phyloP scores from a whole-genome alignment of 352 stramenopile species.

The Albugo laibachii region DNA sequence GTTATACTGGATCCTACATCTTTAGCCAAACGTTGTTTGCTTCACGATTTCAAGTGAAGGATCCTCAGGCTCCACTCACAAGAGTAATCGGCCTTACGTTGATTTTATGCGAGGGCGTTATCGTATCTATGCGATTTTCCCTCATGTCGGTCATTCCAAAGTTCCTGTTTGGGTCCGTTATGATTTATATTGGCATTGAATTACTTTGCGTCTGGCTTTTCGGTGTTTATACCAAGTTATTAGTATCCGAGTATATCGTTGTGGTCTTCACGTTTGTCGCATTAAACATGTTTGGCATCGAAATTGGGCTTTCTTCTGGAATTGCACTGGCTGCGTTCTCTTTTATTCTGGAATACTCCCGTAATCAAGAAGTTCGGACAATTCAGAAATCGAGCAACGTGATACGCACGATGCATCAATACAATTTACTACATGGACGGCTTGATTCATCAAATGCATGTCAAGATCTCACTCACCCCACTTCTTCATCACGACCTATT shows the following conservation, averaged over 20 bases:
- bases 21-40: slow-evolving; percentile 89
- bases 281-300: slow-evolving; percentile 80
- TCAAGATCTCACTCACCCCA: background rate
- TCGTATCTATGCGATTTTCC: slow-evolving; percentile 68
- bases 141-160: slow-evolving; percentile 86
- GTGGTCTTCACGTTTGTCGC: slow-evolving; percentile 81
- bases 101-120: slow-evolving; percentile 24
- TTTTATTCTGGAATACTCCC: slow-evolving; percentile 66
- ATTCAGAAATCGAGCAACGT: slow-evolving; percentile 44
- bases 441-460: background rate
- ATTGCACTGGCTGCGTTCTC: slow-evolving; percentile 41
- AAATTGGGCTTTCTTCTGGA: slow-evolving; percentile 51
- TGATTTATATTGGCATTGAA: slow-evolving; percentile 93
- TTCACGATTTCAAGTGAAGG: slow-evolving; percentile 21
- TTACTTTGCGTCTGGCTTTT: slow-evolving; percentile 76
- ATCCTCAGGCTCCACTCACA: slow-evolving; percentile 23
- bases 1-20: slow-evolving; percentile 82
- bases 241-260: slow-evolving; percentile 76
- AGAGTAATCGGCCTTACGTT: slow-evolving; percentile 46
- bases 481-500: slow-evolving; percentile 17
- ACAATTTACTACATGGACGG: slow-evolving; percentile 19
- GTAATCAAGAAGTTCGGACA: slow-evolving; percentile 28
- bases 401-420: slow-evolving; percentile 37
- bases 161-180: slow-evolving; percentile 92
- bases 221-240: slow-evolving; percentile 32